Evolutionary conservation across 306 rosid species (phyloP), one percentile per base, ranked within the genome.

Genomic region (Castanea sativa): DNA sequence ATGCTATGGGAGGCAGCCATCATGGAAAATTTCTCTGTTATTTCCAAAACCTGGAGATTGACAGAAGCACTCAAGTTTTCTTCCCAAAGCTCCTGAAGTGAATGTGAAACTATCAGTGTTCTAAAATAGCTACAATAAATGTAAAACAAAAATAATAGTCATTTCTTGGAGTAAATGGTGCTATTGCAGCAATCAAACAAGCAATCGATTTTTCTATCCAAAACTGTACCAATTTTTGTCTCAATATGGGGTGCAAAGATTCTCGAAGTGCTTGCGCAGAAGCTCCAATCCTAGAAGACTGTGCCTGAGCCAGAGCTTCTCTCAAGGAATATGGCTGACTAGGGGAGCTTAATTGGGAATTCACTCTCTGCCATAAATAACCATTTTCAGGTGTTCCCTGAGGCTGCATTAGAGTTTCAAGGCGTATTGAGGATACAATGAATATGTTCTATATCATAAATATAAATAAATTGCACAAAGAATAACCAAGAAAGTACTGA

Each of bases 281-380:
- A 80, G 99, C 98, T 76, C 99, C 99, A 86, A 92, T 95, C 88
- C 99, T 89, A 86, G 99, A 95, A 79, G 98, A 95, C 86, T 95
- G 98, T 77, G 97, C 99, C 80, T 95, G 99, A 85, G 97, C 98
- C 12, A 95, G 91, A 73, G 99, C 99, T 88, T 95, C 99, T 87
- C 99, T 91, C 84, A 95, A 89, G 82, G 99, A 95, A 85, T 95
- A 95, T 49, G 99, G 99, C 91, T 94, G 99, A 83, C 93, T 92
- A 49, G 99, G 97, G 76, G 99, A 94, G 86, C 97, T 92, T 73
- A 94, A 83, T 88, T 94, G 99, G 71, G 97, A 94, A 85, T 92
- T 94, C 33, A 92, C 97, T 87, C 97, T 88, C 89, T 94, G 99
- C 99, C 97, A 94, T 41, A 90, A 84, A 82, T 92, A 86, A 41